Percentiles rank a stretch among this genome's conserved stretches.
These are phyloP conservation scores for Suhomyces taliae DNA, from an alignment of 1,139 yeast genomes.

Conservation along the genomic window DNA sequence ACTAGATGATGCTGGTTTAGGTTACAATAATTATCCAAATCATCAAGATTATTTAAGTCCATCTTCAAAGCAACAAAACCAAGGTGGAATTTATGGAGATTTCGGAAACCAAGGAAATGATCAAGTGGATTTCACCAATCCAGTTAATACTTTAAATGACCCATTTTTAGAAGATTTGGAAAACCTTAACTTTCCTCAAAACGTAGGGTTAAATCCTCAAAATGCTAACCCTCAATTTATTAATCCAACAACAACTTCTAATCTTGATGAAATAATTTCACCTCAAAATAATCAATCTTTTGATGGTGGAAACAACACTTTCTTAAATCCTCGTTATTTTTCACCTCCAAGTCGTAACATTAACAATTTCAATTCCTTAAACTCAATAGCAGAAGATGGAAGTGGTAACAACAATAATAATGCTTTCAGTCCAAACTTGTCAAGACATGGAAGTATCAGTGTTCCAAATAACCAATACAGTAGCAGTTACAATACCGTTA, in stretches of 20 bases:
- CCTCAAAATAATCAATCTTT: constrained; percentile 20
- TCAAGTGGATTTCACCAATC: constrained; percentile 5
- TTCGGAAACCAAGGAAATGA: constrained; percentile 1
- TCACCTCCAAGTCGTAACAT: constrained; percentile 36
- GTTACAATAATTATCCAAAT: constrained; percentile 1
- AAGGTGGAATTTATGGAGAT: constrained; percentile 2
- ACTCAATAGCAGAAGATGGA: constrained; percentile 35
- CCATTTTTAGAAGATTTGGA: constrained; percentile 41
- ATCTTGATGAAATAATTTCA: constrained; percentile 40
- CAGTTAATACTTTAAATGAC: constrained; percentile 20
- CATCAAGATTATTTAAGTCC: constrained; percentile 5
- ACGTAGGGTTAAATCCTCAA: constrained; percentile 3
- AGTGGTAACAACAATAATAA: constrained; percentile 17
- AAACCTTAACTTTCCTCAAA: constrained; percentile 16
- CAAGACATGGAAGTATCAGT: constrained; percentile 36
- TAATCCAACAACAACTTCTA: constrained; percentile 23
- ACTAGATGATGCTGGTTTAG: constrained; percentile 4
- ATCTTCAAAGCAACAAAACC: constrained; percentile 2
- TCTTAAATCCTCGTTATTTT: constrained; percentile 42
- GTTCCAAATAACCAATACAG: constrained; percentile 20
- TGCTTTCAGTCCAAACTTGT: constrained; percentile 31
- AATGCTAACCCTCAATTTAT: constrained; percentile 10
- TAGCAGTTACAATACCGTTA: constrained; percentile 13
- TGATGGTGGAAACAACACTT: constrained; percentile 21
- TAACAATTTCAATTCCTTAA: constrained; percentile 28